Percentiles rank a stretch among this genome's conserved stretches.
Conservation (phyloP, 352 stramenopile genomes). For the Pythium periplocum region DNA sequence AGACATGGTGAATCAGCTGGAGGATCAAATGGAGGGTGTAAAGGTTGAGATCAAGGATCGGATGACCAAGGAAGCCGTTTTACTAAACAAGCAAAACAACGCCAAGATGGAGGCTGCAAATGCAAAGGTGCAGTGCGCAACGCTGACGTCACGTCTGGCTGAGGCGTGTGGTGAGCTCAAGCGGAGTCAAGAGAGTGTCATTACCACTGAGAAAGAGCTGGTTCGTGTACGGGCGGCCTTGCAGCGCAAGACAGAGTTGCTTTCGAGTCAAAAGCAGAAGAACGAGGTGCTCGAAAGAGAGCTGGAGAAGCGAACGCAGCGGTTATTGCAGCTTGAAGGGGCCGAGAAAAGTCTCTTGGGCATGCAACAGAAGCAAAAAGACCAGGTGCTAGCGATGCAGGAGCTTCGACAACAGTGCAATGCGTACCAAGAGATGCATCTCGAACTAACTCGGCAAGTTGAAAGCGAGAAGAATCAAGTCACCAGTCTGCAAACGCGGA, state of each 20-base stretch:
- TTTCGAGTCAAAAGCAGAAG: conserved; percentile 35
- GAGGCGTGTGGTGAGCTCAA: conserved; percentile 25
- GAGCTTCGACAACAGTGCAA: conserved; percentile 28
- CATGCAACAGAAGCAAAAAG: conserved; percentile 33
- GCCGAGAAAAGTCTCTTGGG: conserved; percentile 21
- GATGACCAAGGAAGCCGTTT: conserved; percentile 20
- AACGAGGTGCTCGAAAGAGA: conserved; percentile 20
- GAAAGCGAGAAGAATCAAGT: conserved; percentile 31
- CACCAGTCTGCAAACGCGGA: conserved; percentile 13
- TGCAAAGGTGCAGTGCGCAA: conserved; percentile 23
- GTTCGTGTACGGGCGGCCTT: conserved; percentile 26
- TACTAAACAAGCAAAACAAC: conserved; percentile 18
- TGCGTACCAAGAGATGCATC: conserved; percentile 24
- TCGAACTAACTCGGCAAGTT: conserved; percentile 26
- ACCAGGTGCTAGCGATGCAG: conserved; percentile 31
- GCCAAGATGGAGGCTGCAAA: conserved; percentile 27
- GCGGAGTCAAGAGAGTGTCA: conserved; percentile 17
- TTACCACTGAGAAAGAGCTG: conserved; percentile 18
- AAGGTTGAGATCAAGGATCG: conserved; percentile 30
- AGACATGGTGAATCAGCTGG: conserved; percentile 31
- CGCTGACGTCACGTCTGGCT: conserved; percentile 30
- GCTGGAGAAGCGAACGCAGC: conserved; percentile 20
- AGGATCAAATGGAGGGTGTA: conserved; percentile 31
- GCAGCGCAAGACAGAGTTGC: conserved; percentile 47
- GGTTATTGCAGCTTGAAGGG: conserved; percentile 16